Evolutionary conservation across 2,329 filamentous ascomycete species (phyloP), one percentile per base, ranked within the genome.

Genomic region (Teratosphaeria nubilosa): DNA sequence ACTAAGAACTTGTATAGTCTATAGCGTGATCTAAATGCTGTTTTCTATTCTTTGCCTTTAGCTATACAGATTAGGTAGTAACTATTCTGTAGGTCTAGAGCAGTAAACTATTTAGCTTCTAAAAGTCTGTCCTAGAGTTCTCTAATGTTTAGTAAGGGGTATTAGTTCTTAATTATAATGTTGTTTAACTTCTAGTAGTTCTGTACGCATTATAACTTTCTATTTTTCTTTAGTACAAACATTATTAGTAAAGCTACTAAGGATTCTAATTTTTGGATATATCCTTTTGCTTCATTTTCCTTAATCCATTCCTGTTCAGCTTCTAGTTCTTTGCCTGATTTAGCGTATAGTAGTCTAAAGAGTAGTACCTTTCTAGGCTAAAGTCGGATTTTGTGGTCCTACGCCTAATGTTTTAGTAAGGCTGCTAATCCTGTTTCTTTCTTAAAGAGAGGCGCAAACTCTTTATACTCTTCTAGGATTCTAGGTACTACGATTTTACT

Each of bases 161-260:
- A 68, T 25, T 59, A 32, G 60, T 70, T 67, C 55, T 70, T 70
- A 30, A 65, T 60, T 2, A 56, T 71, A 14, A 67, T 64, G 11
- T 63, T 58, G 58, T 71, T 72, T 45, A 70, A 34, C 24, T 45
- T 34, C 51, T 58, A 27, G 53, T 69, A 71, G 58, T 70, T 56
- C 14, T 68, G 51, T 51, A 60, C 64, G 51, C 65, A 55, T 34
- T 53, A 27, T 58, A 67, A 45, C 14, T 53, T 62, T 34, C 59
- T 51, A 55, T 65, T 57, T 20, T 63, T 63, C 50, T 70, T 70
- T 31, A 45, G 60, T 51, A 69, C 48, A 58, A 68, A 68, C 10
- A 68, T 50, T 34, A 64, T 64, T 54, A 51, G 63, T 53, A 54
- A 53, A 5, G 27, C 10, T 4, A 7, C 32, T 37, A 37, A 37